phyloP scores from a whole-genome alignment of 495 filamentous ascomycete species.

The Tuber borchii region DNA sequence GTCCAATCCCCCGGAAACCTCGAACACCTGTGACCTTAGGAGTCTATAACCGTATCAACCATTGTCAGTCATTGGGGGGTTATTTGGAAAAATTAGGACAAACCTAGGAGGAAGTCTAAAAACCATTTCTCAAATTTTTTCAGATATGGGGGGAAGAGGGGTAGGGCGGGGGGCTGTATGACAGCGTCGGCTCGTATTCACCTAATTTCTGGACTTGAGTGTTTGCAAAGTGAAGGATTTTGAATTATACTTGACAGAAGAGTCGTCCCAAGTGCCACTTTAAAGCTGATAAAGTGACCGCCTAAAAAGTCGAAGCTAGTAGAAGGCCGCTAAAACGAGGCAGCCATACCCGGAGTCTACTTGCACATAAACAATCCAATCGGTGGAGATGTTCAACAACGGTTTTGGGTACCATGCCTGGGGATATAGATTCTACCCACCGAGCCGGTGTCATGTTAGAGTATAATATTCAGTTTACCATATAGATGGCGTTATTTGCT shows the following conservation, averaged over 20 bases:
- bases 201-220: not conserved
- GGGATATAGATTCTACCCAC: not conserved
- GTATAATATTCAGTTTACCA: not conserved
- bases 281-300: not conserved
- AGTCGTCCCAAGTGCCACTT: not conserved
- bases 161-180: not conserved
- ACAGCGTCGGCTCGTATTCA: not conserved
- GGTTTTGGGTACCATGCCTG: not conserved
- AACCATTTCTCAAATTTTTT: not conserved
- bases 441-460: not conserved
- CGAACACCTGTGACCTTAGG: not conserved
- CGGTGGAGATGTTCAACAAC: not conserved
- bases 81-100: not conserved
- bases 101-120: not conserved
- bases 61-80: not conserved
- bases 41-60: not conserved
- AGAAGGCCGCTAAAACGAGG: not conserved
- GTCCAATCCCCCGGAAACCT: not conserved
- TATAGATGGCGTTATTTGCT: not conserved
- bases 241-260: not conserved
- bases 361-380: not conserved
- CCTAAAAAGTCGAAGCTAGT: not conserved
- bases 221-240: not conserved
- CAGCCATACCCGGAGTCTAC: not conserved
- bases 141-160: not conserved